Evolutionary conservation across 352 stramenopile genomes (phyloP), one percentile per base, ranked within the genome.

Genomic region (Pythium aphanidermatum): DNA sequence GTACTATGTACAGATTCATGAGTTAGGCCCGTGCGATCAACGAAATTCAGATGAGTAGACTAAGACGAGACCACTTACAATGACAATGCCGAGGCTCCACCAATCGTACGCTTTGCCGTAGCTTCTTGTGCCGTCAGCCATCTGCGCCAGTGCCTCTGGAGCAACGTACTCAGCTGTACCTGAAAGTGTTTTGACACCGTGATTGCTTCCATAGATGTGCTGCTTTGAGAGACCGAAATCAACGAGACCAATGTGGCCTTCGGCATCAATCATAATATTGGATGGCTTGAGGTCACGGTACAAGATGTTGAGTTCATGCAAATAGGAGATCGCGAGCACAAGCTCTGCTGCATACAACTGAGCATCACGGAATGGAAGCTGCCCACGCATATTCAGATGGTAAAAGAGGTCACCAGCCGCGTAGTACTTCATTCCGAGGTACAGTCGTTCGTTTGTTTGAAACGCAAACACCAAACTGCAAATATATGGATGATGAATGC

Each of bases 391-490:
- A 39, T 95, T 95, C 17, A 95, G 55, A 40, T 95, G 83, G 36
- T 95, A 95, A 41, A 95, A 95, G 16, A 95, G 58, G 46, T 95
- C 83, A 19, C 83, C 83, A 8, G 83, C 83, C 11, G 83, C 83
- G 34, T 95, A 95, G 51, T 89, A 95, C 38, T 95, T 92, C 83
- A 95, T 95, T 0, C 83, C 80, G n/a, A 92, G 51, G 41, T 95
- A 95, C 10, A 95, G 63, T 3, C 83, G 78, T 46, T 92, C 79
- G 51, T 92, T 92, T 13, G 83, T 95, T 56, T 95, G 83, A 46
- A 95, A 95, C 2, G 83, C 83, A 47, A 95, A 95, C 27, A 92
- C 70, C 27, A 95, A 60, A 25, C 74, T 74, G 60, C 80, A 95
- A 34, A 95, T 91, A 54, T 92, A 95, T 48, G 83, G 83, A 48